phyloP scores from a whole-genome alignment of 129 eudicot species.

The Escallonia rubra region DNA sequence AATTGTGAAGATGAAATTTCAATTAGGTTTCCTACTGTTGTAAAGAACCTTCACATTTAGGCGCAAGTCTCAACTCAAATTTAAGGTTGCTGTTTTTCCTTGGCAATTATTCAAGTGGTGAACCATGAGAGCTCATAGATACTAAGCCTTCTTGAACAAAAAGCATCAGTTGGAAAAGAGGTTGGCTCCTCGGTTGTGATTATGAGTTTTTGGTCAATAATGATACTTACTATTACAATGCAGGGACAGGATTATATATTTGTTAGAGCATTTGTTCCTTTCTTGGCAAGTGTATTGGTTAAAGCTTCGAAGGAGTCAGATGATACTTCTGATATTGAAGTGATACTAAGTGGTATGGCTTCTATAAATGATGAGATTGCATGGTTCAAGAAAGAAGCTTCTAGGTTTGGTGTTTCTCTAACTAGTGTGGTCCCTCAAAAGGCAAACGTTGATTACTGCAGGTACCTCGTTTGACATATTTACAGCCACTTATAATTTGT shows the following conservation, averaged over 20 bases:
- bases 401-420: conserved; percentile 61
- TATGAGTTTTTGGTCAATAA: background rate
- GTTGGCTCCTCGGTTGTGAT: too few species aligned
- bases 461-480: conserved; percentile 29
- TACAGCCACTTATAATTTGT: background rate
- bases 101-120: too few species aligned
- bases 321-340: conserved; percentile 55
- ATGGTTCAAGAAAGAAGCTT: conserved; percentile 84
- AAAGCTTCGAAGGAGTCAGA: conserved; percentile 67
- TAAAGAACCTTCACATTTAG: too few species aligned
- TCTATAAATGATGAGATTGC: conserved; percentile 71
- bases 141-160: too few species aligned
- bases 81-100: too few species aligned
- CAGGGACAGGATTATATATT: conserved; percentile 91
- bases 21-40: too few species aligned
- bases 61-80: too few species aligned
- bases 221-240: background rate
- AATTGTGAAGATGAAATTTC: too few species aligned
- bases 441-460: conserved; percentile 66
- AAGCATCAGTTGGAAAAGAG: too few species aligned
- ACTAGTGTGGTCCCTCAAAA: conserved; percentile 54
- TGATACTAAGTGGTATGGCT: conserved; percentile 78
- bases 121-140: too few species aligned
- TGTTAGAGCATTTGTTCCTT: conserved; percentile 77
- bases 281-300: conserved; percentile 61